Base-by-base conservation (phyloP, 805 yeast genomes). In the Debaryomyces prosopidis region DNA sequence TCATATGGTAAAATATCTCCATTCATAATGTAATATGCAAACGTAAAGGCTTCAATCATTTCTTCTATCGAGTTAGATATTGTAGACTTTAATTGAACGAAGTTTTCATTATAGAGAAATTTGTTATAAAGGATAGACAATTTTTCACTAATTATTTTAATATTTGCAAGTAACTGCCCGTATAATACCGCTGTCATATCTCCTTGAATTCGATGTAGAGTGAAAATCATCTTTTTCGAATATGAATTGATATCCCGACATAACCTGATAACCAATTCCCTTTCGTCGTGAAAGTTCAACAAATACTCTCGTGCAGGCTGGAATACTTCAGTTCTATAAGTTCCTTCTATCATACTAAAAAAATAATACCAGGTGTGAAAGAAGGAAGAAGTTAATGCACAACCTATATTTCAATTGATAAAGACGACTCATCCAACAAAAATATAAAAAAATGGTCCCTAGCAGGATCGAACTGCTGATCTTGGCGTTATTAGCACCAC, bases 391-490 rank as follows among this genome's bases (percentile, higher is more conserved):
- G n/a, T n/a, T n/a, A n/a, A n/a, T n/a, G n/a, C n/a, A n/a, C n/a
- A n/a, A n/a, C n/a, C n/a, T n/a, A n/a, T n/a, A n/a, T n/a, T n/a
- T n/a, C n/a, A n/a, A n/a, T n/a, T n/a, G n/a, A n/a, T n/a, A n/a
- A n/a, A n/a, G n/a, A n/a, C n/a, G n/a, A n/a, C n/a, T n/a, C n/a
- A n/a, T n/a, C n/a, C n/a, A n/a, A n/a, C n/a, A 23, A 18, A 34
- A 34, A n/a, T n/a, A 34, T n/a, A 34, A 16, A 17, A 1, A 34
- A 34, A 15, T 34, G 37, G 37, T 34, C 37, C 37, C 37, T 34
- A 34, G 37, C 37, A 34, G 37, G 27, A 81, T 82, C 88, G 88
- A 82, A 82, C 88, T 80, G 88, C 86, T 81, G 88, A 82, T 82
- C 88, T 72, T 59, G 76, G 77, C 75, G 76, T 71, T 71, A 71